Evolutionary conservation across 441 rosid species (phyloP), one percentile per base, ranked within the genome.

Genomic region (Erodium moschatum): DNA sequence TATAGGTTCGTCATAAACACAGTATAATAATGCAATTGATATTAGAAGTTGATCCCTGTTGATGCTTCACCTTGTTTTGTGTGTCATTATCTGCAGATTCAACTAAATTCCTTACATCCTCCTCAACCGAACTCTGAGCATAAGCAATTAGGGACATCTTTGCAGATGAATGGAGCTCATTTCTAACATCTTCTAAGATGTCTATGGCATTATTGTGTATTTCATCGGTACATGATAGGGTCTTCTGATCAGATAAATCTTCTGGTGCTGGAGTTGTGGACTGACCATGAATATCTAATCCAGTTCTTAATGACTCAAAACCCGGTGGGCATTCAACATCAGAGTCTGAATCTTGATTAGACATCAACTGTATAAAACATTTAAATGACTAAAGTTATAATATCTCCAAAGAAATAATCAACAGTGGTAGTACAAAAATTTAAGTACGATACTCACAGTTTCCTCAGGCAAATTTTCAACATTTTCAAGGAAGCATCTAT

Each of bases 131-230:
- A 79, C 10, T 62, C 74, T 80, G 67, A 73, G 77, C 70, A 84
- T 84, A 89, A 21, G 85, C 80, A 54, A 72, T 73, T 80, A 85
- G 62, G 70, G 74, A 73, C 44, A 65, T 71, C 84, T 79, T 77
- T 54, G 82, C 75, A 77, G 91, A 87, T 66, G 70, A 35, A 80
- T 84, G 76, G 74, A 95, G 87, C 80, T 90, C 91, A 50, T 77
- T 76, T 79, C 79, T 87, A 40, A 90, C 85, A 80, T 72, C 74
- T 79, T 81, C 85, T 58, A 81, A 64, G 54, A 90, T 80, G 78
- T 81, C 68, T 46, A 82, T 72, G 42, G 80, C 48, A 62, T 69
- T 72, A 67, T 75, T 75, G 69, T 65, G 52, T 20, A 71, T 70
- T 73, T 50, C 64, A 68, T 73, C 75, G 63, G 19, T 69, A 72